phyloP scores from a whole-genome alignment of 1,284 basidiomycete genomes.

The Cystobasidium pallidum region DNA sequence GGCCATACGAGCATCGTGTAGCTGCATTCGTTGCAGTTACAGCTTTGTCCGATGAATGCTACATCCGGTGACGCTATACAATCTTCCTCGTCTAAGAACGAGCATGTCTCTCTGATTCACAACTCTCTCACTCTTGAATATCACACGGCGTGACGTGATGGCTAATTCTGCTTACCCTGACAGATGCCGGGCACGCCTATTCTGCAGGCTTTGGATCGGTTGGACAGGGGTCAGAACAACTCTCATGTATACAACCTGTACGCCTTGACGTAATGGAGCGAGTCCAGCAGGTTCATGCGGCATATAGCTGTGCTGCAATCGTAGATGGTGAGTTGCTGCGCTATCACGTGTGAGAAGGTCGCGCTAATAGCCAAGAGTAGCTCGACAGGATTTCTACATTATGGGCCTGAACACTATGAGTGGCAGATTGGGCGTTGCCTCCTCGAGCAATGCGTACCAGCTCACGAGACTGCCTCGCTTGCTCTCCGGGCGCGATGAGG shows the following conservation, averaged over 20 bases:
- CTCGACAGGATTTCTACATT: slow-evolving; percentile 9
- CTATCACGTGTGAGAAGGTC: neutral
- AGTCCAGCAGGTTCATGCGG: slow-evolving; percentile 11
- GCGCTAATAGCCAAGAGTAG: slow-evolving; percentile 2
- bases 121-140: too few species aligned
- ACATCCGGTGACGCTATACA: slow-evolving; percentile 39
- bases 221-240: slow-evolving; percentile 15
- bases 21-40: neutral
- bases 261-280: slow-evolving; percentile 11
- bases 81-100: slow-evolving; percentile 7
- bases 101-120: slow-evolving; percentile 39
- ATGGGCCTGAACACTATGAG: slow-evolving; percentile 26
- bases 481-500: neutral
- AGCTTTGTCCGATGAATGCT: slow-evolving; percentile 39
- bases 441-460: slow-evolving; percentile 14
- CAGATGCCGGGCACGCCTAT: slow-evolving; percentile 36
- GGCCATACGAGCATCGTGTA: slow-evolving; percentile 49
- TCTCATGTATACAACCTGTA: slow-evolving; percentile 9
- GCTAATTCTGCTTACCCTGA: slow-evolving; percentile 6
- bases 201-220: slow-evolving; percentile 38
- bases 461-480: slow-evolving; percentile 2
- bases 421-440: slow-evolving; percentile 25
- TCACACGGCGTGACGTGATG: neutral
- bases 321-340: slow-evolving; percentile 16
- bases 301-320: slow-evolving; percentile 17